Conservation (phyloP, 208 protist genomes). For the Porcisia hertigi region DNA sequence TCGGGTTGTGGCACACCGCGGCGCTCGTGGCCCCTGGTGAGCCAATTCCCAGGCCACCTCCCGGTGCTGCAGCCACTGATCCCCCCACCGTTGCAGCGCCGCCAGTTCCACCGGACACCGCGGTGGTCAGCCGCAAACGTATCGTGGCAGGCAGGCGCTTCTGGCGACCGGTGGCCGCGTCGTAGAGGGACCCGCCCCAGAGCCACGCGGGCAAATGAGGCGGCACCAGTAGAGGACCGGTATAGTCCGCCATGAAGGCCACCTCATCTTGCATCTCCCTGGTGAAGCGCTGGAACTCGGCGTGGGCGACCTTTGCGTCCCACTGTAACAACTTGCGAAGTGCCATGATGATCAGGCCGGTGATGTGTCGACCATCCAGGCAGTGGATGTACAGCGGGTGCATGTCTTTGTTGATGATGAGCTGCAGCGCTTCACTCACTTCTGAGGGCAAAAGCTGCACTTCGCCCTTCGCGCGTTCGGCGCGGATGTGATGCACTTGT, state of each 20-base stretch:
- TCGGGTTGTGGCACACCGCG: not conserved
- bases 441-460: constrained; percentile 77
- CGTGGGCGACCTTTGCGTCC: constrained; percentile 46
- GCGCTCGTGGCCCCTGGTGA: not conserved
- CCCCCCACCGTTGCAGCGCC: not conserved
- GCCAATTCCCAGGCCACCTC: not conserved
- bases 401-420: constrained; percentile 54
- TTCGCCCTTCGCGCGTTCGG: constrained; percentile 84
- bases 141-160: constrained; percentile 21
- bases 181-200: constrained; percentile 43
- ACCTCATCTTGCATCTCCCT: constrained; percentile 63
- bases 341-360: constrained; percentile 75
- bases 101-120: constrained; percentile 6
- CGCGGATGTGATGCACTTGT: constrained; percentile 62
- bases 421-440: constrained; percentile 60
- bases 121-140: constrained; percentile 10
- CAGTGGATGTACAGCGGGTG: constrained; percentile 89
- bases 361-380: constrained; percentile 81
- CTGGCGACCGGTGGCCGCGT: constrained; percentile 9
- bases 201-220: constrained; percentile 60
- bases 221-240: constrained; percentile 64
- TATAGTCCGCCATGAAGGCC: constrained; percentile 74
- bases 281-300: constrained; percentile 77
- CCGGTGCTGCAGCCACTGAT: not conserved
- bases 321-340: constrained; percentile 82